Conservation (phyloP, 2,329 filamentous ascomycete species). For the Clathrospora elynae region DNA sequence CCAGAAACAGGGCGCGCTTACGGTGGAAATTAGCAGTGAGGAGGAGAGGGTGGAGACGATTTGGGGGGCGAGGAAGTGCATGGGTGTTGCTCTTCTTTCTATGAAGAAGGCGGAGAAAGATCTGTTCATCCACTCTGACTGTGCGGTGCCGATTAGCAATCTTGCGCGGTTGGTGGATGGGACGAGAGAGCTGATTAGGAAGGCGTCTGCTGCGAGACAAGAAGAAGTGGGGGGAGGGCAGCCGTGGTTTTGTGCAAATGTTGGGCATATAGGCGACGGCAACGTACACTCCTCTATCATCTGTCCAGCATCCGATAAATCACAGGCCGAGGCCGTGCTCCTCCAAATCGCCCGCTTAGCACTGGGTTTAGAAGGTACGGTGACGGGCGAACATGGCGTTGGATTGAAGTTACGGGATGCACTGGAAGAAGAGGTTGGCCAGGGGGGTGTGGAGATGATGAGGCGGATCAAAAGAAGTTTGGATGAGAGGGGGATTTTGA, state of each 20-base stretch:
- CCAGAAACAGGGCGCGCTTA: slow-evolving; percentile 61
- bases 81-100: slow-evolving; percentile 71
- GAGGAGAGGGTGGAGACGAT: slow-evolving; percentile 66
- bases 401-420: slow-evolving; percentile 83
- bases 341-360: slow-evolving; percentile 74
- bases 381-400: slow-evolving; percentile 83
- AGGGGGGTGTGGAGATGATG: slow-evolving; percentile 76
- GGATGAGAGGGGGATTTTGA: slow-evolving; percentile 70
- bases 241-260: slow-evolving; percentile 54
- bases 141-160: slow-evolving; percentile 74
- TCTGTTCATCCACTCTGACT: slow-evolving; percentile 74
- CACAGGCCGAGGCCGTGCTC: slow-evolving; percentile 34
- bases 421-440: slow-evolving; percentile 74
- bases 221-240: too few relatives aligned
- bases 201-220: slow-evolving; percentile 3
- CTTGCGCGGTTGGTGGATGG: slow-evolving; percentile 75
- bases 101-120: slow-evolving; percentile 64
- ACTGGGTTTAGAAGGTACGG: slow-evolving; percentile 80
- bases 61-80: slow-evolving; percentile 76
- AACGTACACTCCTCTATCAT: slow-evolving; percentile 47
- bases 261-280: slow-evolving; percentile 74
- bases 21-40: slow-evolving; percentile 68
- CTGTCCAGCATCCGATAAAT: slow-evolving; percentile 31
- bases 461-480: slow-evolving; percentile 78
- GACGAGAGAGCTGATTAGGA: slow-evolving; percentile 68